Evolutionary conservation across 106 monocot genomes (phyloP).

Genomic region (Gastrodia elata): DNA sequence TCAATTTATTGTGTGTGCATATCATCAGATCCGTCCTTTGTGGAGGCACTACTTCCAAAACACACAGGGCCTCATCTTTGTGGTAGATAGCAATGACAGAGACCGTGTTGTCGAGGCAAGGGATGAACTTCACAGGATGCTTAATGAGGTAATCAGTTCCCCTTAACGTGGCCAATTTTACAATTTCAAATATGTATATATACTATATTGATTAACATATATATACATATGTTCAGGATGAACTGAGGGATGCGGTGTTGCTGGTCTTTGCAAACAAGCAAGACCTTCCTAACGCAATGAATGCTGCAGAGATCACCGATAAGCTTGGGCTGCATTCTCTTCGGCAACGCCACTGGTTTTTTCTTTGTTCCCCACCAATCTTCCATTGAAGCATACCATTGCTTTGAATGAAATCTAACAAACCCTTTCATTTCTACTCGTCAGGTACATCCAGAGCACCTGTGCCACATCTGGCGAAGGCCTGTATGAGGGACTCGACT

Average conservation of each 20-base stretch:
- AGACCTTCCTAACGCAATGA: slow-evolving; percentile 51
- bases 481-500: slow-evolving; percentile 52
- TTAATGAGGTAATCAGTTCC: slow-evolving; percentile 15
- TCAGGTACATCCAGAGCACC: slow-evolving; percentile 66
- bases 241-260: slow-evolving; percentile 48
- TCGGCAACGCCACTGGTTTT: slow-evolving; percentile 41
- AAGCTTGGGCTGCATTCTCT: slow-evolving; percentile 49
- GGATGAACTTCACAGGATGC: slow-evolving; percentile 29
- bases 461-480: slow-evolving; percentile 62
- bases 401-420: too few relatives aligned
- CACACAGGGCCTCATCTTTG: slow-evolving; percentile 27
- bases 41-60: slow-evolving; percentile 41
- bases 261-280: slow-evolving; percentile 50
- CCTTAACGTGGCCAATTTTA: not conserved
- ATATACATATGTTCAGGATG: slow-evolving; percentile 18
- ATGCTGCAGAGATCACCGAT: slow-evolving; percentile 52
- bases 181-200: not conserved
- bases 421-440: too few relatives aligned
- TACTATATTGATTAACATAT: too few relatives aligned
- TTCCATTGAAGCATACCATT: too few relatives aligned
- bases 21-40: slow-evolving; percentile 26
- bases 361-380: not conserved
- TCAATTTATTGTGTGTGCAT: not conserved
- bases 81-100: slow-evolving; percentile 26
- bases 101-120: slow-evolving; percentile 20